phyloP scores from a whole-genome alignment of 1,284 basidiomycete species.

The Malassezia cuniculi region DNA sequence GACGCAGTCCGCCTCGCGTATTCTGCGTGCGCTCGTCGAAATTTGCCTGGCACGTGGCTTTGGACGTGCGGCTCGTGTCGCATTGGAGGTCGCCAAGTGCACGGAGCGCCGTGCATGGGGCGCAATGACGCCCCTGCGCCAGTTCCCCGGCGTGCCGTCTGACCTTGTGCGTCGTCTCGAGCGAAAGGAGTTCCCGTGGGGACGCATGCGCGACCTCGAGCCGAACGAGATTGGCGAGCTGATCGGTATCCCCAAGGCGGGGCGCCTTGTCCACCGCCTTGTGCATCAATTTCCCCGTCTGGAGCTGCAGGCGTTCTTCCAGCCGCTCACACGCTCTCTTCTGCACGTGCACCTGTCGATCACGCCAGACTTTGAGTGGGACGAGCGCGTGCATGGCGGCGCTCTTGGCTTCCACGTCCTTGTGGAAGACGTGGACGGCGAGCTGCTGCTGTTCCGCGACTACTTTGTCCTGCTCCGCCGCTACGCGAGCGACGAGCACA shows the following conservation, averaged over 20 bases:
- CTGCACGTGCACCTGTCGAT: constrained; percentile 50
- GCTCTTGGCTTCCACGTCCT: constrained; percentile 78
- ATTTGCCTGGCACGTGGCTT: constrained; percentile 97
- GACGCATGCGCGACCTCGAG: constrained; percentile 37
- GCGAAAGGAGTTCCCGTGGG: constrained; percentile 66
- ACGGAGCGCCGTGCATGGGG: constrained; percentile 67
- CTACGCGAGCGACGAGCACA: constrained; percentile 78
- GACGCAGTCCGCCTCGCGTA: constrained; percentile 53
- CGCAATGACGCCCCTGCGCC: constrained; percentile 90
- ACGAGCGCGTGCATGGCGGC: constrained; percentile 76
- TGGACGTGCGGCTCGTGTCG: constrained; percentile 80
- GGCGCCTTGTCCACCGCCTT: constrained; percentile 77
- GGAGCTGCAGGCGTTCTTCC: constrained; percentile 53
- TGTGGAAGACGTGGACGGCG: constrained; percentile 93
- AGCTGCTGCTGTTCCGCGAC: constrained; percentile 86
- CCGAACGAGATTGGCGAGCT: constrained; percentile 59
- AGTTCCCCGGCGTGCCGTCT: constrained; percentile 75
- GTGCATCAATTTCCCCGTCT: constrained; percentile 94
- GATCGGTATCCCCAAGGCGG: constrained; percentile 74
- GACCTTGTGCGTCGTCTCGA: constrained; percentile 87
- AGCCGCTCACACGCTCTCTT: constrained; percentile 37
- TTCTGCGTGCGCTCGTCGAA: constrained; percentile 91
- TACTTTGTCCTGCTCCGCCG: constrained; percentile 78
- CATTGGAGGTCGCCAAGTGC: constrained; percentile 94
- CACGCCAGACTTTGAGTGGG: constrained; percentile 92